These are phyloP conservation scores for Phytophthora quininea DNA, from an alignment of 352 stramenopile genomes.

Conservation along the genomic window DNA sequence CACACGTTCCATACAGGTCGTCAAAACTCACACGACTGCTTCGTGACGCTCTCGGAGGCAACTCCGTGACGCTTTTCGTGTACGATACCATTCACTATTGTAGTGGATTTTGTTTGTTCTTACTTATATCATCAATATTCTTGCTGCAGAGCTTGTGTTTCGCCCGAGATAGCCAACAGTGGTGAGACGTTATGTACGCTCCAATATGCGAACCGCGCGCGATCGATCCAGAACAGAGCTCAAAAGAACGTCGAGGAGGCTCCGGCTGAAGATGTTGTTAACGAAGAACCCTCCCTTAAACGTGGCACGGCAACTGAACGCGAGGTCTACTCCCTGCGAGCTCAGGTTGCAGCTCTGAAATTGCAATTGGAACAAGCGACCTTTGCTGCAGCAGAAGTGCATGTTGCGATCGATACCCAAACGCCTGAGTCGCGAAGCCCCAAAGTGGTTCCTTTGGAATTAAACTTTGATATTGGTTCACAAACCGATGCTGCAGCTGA, in stretches of 20 bases:
- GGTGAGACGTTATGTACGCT: constrained; percentile 72
- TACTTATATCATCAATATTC: neutral
- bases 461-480: neutral
- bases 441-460: neutral
- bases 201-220: constrained; percentile 74
- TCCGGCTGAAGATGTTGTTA: constrained; percentile 3
- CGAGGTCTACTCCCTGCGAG: constrained; percentile 50
- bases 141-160: constrained; percentile 66
- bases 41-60: constrained; percentile 81
- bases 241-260: constrained; percentile 62
- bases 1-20: constrained; percentile 77
- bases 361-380: constrained; percentile 36
- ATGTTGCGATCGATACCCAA: neutral
- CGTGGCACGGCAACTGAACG: constrained; percentile 39
- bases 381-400: constrained; percentile 7
- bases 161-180: constrained; percentile 48
- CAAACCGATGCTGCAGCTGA: neutral
- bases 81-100: constrained; percentile 28
- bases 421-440: neutral
- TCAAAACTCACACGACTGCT: constrained; percentile 87
- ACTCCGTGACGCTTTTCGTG: constrained; percentile 88
- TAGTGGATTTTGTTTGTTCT: neutral
- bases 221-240: constrained; percentile 81
- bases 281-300: neutral
- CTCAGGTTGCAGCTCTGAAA: constrained; percentile 50